Conservation (phyloP, 768 basidiomycete genomes). For the Pleurotus salmoneostramineus region DNA sequence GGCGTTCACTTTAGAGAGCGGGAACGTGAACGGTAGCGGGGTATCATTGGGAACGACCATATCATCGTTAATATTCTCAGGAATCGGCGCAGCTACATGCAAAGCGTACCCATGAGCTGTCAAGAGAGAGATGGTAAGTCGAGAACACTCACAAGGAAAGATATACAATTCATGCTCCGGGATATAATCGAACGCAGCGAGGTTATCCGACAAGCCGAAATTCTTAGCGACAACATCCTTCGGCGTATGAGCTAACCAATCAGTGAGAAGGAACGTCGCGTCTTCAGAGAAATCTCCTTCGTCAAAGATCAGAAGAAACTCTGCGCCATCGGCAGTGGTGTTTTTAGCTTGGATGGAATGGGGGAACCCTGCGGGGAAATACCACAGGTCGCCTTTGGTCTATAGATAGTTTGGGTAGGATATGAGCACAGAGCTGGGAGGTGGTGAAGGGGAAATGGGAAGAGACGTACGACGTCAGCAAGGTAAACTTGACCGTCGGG, state of each 20-base stretch:
- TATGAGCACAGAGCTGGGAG: not conserved
- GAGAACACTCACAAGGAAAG: conserved; percentile 26
- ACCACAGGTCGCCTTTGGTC: conserved; percentile 48
- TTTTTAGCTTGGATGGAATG: conserved; percentile 55
- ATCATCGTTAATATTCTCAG: conserved; percentile 33
- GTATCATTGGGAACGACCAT: conserved; percentile 48
- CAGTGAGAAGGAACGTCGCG: conserved; percentile 57
- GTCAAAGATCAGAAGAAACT: conserved; percentile 49
- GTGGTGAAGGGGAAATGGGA: not conserved
- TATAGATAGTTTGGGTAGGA: conserved; percentile 1
- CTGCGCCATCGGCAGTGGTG: conserved; percentile 39
- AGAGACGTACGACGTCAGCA: conserved; percentile 43
- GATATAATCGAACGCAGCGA: conserved; percentile 47
- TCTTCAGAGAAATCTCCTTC: conserved; percentile 49
- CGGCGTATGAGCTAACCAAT: conserved; percentile 68
- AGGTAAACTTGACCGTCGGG: conserved; percentile 49
- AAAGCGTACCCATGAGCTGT: not conserved
- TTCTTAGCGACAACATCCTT: conserved; percentile 57
- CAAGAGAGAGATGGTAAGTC: not conserved
- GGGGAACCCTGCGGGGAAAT: conserved; percentile 53
- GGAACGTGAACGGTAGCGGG: conserved; percentile 50
- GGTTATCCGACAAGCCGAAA: conserved; percentile 41
- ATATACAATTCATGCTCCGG: conserved; percentile 55
- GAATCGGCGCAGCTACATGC: conserved; percentile 25
- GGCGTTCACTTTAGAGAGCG: conserved; percentile 42